phyloP scores from a whole-genome alignment of 2,329 filamentous ascomycete species.

The Knufia fluminis region DNA sequence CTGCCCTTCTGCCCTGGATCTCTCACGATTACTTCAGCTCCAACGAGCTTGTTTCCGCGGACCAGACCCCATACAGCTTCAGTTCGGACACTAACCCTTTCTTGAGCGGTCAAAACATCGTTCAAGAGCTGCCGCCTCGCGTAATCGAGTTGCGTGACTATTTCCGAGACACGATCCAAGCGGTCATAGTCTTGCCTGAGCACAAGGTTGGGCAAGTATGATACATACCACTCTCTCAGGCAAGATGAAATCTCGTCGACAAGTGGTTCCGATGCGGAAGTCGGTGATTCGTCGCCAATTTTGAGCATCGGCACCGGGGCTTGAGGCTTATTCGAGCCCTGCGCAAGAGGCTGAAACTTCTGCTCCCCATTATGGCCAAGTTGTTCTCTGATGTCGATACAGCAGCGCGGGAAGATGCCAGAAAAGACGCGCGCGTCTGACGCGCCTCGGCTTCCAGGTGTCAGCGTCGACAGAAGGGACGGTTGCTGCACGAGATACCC shows the following conservation, averaged over 20 bases:
- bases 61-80: constrained; percentile 94
- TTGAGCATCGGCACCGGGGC: constrained; percentile 96
- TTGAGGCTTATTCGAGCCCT: constrained; percentile 52
- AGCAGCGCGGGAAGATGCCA: constrained; percentile 92
- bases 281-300: constrained; percentile 92
- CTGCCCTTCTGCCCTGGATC: constrained; percentile 75
- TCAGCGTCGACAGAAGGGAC: constrained; percentile 82
- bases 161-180: constrained; percentile 68
- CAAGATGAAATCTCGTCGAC: constrained; percentile 98
- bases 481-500: constrained; percentile 93
- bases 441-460: constrained; percentile 81
- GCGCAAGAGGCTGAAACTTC: not conserved
- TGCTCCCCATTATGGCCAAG: constrained; percentile 44
- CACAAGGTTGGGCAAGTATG: constrained; percentile 85
- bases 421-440: constrained; percentile 94
- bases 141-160: constrained; percentile 76
- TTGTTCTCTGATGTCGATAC: constrained; percentile 88
- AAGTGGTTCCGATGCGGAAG: constrained; percentile 76
- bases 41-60: constrained; percentile 85
- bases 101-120: constrained; percentile 79
- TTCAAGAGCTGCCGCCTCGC: constrained; percentile 84
- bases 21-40: constrained; percentile 87
- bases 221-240: constrained; percentile 95
- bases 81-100: constrained; percentile 71
- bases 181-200: constrained; percentile 71